Evolutionary conservation across 2,329 filamentous ascomycete genomes (phyloP).

Genomic region (Aspergillus tamarii): DNA sequence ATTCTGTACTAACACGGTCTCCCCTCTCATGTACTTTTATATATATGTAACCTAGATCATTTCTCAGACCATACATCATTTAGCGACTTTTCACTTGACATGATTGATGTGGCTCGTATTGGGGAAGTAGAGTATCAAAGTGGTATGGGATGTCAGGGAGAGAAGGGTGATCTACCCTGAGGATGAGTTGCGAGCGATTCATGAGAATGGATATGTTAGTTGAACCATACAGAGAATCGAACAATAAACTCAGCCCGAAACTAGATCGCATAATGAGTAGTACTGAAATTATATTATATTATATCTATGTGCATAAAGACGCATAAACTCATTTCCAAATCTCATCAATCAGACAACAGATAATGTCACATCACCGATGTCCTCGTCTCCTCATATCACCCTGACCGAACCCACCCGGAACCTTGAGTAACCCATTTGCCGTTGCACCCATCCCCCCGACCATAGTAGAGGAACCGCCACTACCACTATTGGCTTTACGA

Average conservation of each 20-base stretch:
- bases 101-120: no score
- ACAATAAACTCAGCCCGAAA: no score
- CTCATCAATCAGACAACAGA: slow-evolving; percentile 5
- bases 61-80: not conserved
- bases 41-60: not conserved
- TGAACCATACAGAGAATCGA: no score
- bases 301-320: not conserved
- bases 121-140: no score
- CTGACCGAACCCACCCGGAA: slow-evolving; percentile 37
- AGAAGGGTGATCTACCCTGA: no score
- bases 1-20: not conserved
- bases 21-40: not conserved
- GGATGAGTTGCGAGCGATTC: no score
- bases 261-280: not conserved
- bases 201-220: no score
- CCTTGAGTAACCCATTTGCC: slow-evolving; percentile 35
- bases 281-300: not conserved
- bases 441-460: slow-evolving; percentile 28
- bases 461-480: slow-evolving; percentile 29
- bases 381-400: slow-evolving; percentile 37
- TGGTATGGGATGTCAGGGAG: no score
- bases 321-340: slow-evolving; percentile 5
- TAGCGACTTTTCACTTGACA: not conserved
- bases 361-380: slow-evolving; percentile 30
- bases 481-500: slow-evolving; percentile 33